Evolutionary conservation across 2,329 filamentous ascomycete genomes (phyloP), one percentile per base, ranked within the genome.

Genomic region (Herpotrichia juniperi): DNA sequence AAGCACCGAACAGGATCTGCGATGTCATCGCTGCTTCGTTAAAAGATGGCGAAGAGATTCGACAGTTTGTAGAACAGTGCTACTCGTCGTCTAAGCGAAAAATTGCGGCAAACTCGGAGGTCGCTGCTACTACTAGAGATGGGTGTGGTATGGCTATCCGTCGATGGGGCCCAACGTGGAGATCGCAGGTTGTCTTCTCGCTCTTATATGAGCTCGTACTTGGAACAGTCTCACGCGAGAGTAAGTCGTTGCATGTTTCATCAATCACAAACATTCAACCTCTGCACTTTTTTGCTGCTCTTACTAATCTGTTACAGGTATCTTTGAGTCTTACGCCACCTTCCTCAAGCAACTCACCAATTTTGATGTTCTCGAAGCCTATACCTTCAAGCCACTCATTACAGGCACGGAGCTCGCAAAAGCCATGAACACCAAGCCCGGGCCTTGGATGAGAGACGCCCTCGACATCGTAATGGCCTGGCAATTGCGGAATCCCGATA

Each of bases 371-470:
- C 72, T 79, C 22, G 79, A 83, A 9, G 81, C 76, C 5, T 74
- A 78, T 60, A 69, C 68, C 5, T 69, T 81, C 57, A 81, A 75
- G 62, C 76, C 79, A 12, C 71, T 83, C 4, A 63, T 96, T 28
- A 90, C 96, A 66, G 93, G 94, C 14, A 88, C 83, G 32, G 79
- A 87, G 46, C 81, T 97, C 17, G 83, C 86, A 16, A 81, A 86
- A 56, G 85, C 83, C 3, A 79, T 97, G 3, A 77, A 75, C 16
- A 84, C 82, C 0, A 86, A 85, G 57, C 87, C 90, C 0, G 91
- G 91, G 1, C 86, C 80, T n/a, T 97, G 93, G 93, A 89, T 96
- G 82, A 85, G 85, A 48, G 81, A 82, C 40, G 92, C 92, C 3
- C 76, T 96, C 42, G 88, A 96, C 26, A 79, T 92, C 3, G 89